Conservation (phyloP, 371 early-diverging fungal species). For the Globomyces sp. region DNA sequence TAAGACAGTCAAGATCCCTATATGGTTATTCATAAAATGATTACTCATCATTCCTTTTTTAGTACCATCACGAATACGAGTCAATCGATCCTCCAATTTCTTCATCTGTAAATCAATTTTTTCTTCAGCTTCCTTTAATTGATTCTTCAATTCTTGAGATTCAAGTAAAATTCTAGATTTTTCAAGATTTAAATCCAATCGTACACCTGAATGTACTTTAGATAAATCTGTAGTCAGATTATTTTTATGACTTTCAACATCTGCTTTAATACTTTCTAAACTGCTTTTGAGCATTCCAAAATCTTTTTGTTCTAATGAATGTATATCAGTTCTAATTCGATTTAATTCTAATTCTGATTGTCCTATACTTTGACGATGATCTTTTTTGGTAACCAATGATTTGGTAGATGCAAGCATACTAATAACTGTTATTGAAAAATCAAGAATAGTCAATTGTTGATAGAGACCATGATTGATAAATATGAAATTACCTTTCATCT, state of each 20-base stretch:
- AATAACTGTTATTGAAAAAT: too few species aligned
- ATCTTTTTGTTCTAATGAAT: slow-evolving; percentile 83
- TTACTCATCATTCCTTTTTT: slow-evolving; percentile 29
- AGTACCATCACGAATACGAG: slow-evolving; percentile 29
- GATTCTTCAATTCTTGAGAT: slow-evolving; percentile 32
- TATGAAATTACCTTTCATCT: slow-evolving; percentile 1
- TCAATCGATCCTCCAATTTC: slow-evolving; percentile 25
- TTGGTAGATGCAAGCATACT: neutral
- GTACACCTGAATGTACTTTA: slow-evolving; percentile 80
- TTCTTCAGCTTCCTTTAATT: slow-evolving; percentile 32
- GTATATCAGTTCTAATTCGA: slow-evolving; percentile 55
- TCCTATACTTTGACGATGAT: neutral
- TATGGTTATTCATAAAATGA: neutral
- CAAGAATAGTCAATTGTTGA: too few species aligned
- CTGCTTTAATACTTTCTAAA: slow-evolving; percentile 70
- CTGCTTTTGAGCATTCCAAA: slow-evolving; percentile 78
- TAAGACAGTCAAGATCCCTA: too few species aligned
- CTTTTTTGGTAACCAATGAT: neutral
- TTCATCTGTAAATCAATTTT: slow-evolving; percentile 39
- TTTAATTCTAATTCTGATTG: neutral
- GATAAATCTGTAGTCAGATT: slow-evolving; percentile 78
- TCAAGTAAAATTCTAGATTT: slow-evolving; percentile 89
- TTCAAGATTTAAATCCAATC: slow-evolving; percentile 87
- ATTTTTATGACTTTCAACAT: slow-evolving; percentile 75
- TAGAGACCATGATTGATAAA: neutral